Base-by-base conservation (phyloP, 2,329 filamentous ascomycete species). In the Aspergillus glaucus region DNA sequence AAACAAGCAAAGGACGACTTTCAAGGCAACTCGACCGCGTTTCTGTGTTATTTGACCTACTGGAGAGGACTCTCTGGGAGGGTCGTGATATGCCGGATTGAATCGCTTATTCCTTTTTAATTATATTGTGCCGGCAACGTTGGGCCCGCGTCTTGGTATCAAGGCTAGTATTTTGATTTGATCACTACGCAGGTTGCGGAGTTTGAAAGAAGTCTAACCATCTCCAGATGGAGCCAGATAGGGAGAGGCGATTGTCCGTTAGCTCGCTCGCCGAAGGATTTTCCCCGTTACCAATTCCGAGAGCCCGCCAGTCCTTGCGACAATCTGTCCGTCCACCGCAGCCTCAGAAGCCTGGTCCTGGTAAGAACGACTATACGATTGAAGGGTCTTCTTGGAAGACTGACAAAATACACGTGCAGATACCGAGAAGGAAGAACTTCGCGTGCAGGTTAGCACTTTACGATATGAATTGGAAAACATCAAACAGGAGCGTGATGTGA, bases 401-500 rank as follows among this genome's bases (percentile, higher is more conserved):
- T 32, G 28, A 36, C 43, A 9, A 15, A 10, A 12, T 43, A 7
- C 21, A 10, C 10, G 43, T 36, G 1, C 43, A 73, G 70, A 73
- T 56, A 55, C 62, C 10, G 70, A 71, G 47, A 85, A 81, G 51
- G 91, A 97, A 62, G 86, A 91, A 55, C 77, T 97, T 22, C 91
- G 92, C 62, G 88, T 92, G 2, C 89, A 96, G 68, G 76, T 97
- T 39, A 93, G 91, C 53, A 88, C 89, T 0, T 75, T 96, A 45
- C 85, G 85, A 53, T 98, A 96, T 71, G 88, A 92, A 50, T 78
- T 95, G 56, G 87, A 90, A 61, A 92, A 87, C 15, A 75, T 88
- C 46, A 91, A 92, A 60, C 88, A 95, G 58, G 92, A 97, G 62
- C 85, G 87, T 58, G 89, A 95, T 50, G 80, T 96, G 60, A 76